A percentile compares a stretch with the other conserved stretches of the same genome.
phyloP scores from a whole-genome alignment of 2,329 filamentous ascomycete genomes.

The Scedosporium minutisporum region DNA sequence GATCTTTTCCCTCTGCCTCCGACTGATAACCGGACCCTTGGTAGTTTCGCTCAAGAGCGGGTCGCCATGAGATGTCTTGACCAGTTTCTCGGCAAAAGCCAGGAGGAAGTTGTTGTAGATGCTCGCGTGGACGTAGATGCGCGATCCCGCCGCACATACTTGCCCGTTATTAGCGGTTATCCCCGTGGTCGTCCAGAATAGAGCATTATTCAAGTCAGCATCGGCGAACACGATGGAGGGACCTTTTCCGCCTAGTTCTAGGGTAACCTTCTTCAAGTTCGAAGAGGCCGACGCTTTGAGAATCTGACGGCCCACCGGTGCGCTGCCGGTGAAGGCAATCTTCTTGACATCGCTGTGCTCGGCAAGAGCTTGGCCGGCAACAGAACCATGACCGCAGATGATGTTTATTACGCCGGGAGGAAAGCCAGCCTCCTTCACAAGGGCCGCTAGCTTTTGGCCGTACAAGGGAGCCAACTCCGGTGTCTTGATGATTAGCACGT shows the following conservation, averaged over 20 bases:
- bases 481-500: conserved; percentile 85
- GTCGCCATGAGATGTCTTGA: conserved; percentile 63
- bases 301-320: conserved; percentile 58
- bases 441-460: conserved; percentile 75
- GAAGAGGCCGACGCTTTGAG: conserved; percentile 85
- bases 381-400: conserved; percentile 56
- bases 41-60: conserved; percentile 63
- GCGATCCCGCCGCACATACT: conserved; percentile 86
- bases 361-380: conserved; percentile 69
- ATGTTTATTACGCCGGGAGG: conserved; percentile 88
- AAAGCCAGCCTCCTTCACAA: conserved; percentile 81
- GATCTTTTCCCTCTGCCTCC: conserved; percentile 70
- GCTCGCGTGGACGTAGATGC: conserved; percentile 68
- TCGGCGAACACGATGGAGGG: conserved; percentile 97
- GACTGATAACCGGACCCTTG: conserved; percentile 78
- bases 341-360: conserved; percentile 66
- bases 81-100: conserved; percentile 63
- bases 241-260: conserved; percentile 90
- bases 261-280: conserved; percentile 69
- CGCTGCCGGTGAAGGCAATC: conserved; percentile 85
- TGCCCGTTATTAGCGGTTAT: conserved; percentile 85
- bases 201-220: conserved; percentile 76
- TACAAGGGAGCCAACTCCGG: conserved; percentile 90
- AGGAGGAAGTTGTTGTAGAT: conserved; percentile 68
- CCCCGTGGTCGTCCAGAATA: conserved; percentile 64